A percentile compares a stretch with the other conserved stretches of the same genome.
phyloP scores from a whole-genome alignment of 192 early-diverging fungal species.

The Chytriomyces sp. region DNA sequence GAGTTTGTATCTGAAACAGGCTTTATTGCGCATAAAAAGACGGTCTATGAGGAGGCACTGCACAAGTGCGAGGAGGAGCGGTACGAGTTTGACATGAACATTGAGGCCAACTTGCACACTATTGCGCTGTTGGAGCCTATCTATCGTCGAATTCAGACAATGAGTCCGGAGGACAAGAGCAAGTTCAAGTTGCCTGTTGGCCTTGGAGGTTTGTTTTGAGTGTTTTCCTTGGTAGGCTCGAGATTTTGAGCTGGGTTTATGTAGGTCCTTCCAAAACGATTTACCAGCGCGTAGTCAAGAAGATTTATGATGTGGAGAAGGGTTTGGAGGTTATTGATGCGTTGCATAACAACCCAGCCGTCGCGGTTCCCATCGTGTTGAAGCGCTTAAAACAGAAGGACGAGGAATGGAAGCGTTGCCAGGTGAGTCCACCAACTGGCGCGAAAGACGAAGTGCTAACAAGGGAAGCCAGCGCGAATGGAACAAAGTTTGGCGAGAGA shows the following conservation, averaged over 20 bases:
- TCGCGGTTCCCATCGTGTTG: constrained; percentile 90
- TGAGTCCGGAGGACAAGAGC: constrained; percentile 76
- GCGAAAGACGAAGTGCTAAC: neutral
- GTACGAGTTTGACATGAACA: constrained; percentile 97
- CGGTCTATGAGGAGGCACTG: constrained; percentile 89
- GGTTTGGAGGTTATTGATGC: constrained; percentile 89
- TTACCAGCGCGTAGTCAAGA: constrained; percentile 91
- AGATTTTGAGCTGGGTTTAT: constrained; percentile 5
- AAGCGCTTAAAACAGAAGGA: constrained; percentile 97
- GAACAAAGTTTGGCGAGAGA: constrained; percentile 97
- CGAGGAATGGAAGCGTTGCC: constrained; percentile 93
- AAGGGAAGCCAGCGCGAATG: constrained; percentile 72
- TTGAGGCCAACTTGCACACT: constrained; percentile 87
- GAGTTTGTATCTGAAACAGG: constrained; percentile 91
- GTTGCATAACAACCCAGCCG: constrained; percentile 87
- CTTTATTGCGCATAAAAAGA: constrained; percentile 90
- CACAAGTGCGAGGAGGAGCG: constrained; percentile 96
- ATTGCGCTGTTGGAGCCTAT: constrained; percentile 92
- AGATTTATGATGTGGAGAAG: constrained; percentile 88
- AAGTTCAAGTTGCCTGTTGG: constrained; percentile 74
- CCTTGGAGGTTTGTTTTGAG: constrained; percentile 63
- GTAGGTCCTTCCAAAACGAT: constrained; percentile 74
- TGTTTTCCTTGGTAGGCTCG: neutral
- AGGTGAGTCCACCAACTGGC: constrained; percentile 44
- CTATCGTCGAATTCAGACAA: constrained; percentile 76